A percentile compares a stretch with the other conserved stretches of the same genome.
Conservation (phyloP, 176 grass and related monocot genomes). For the Oryza meridionalis region DNA sequence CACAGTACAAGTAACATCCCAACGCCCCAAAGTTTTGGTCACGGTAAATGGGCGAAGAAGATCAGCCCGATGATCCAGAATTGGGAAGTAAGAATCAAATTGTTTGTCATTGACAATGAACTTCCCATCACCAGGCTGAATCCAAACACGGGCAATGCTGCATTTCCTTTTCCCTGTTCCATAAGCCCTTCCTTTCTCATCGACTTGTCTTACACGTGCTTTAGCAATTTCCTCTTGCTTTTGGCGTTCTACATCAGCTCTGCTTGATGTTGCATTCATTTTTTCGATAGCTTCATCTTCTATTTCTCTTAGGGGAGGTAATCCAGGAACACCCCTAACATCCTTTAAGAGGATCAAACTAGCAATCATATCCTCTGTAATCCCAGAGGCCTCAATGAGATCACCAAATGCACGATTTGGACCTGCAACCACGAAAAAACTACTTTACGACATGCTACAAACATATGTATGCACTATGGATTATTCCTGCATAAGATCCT, state of each 20-base stretch:
- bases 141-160: slow-evolving; percentile 86
- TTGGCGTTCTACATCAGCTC: slow-evolving; percentile 69
- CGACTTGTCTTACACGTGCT: slow-evolving; percentile 73
- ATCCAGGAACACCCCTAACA: slow-evolving; percentile 56
- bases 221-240: slow-evolving; percentile 82
- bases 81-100: slow-evolving; percentile 92
- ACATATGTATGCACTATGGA: neutral
- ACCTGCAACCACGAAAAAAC: slow-evolving; percentile 50
- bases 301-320: slow-evolving; percentile 84
- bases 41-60: slow-evolving; percentile 89
- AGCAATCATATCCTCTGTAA: slow-evolving; percentile 89
- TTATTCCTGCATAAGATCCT: neutral
- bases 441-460: neutral
- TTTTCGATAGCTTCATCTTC: slow-evolving; percentile 78
- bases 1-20: slow-evolving; percentile 79
- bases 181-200: slow-evolving; percentile 97
- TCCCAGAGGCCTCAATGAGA: slow-evolving; percentile 67
- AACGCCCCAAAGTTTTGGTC: slow-evolving; percentile 76
- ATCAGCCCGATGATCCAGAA: slow-evolving; percentile 88
- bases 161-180: slow-evolving; percentile 95
- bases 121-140: slow-evolving; percentile 83
- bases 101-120: slow-evolving; percentile 93
- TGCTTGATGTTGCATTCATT: slow-evolving; percentile 71
- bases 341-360: slow-evolving; percentile 97
- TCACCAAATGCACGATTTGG: slow-evolving; percentile 90